Percentiles rank a stretch among this genome's conserved stretches.
These are phyloP conservation scores for Paraphaeosphaeria minitans DNA, from an alignment of 2,329 filamentous ascomycete genomes.

Conservation along the genomic window DNA sequence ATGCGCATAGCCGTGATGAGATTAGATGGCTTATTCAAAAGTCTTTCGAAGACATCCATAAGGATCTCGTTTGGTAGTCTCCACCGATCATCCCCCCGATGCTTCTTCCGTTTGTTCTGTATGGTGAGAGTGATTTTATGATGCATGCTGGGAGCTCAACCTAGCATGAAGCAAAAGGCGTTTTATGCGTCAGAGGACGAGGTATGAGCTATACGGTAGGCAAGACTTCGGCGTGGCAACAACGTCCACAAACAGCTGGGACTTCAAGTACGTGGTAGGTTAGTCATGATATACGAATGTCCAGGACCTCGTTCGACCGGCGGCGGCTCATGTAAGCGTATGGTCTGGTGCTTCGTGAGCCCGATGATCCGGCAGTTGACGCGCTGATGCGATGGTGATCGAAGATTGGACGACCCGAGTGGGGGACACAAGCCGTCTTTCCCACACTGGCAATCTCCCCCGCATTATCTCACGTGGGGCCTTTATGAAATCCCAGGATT, in stretches of 20 bases:
- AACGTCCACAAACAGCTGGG: background rate
- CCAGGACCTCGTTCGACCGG: conserved; percentile 2
- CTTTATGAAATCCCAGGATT: background rate
- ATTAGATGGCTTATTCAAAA: conserved; percentile 7
- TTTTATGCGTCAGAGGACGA: background rate
- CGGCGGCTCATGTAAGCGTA: conserved; percentile 6
- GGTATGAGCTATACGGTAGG: background rate
- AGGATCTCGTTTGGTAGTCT: conserved; percentile 20
- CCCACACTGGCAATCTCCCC: conserved; percentile 3
- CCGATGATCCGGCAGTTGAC: conserved; percentile 13
- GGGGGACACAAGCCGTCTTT: conserved; percentile 5
- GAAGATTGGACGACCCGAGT: conserved; percentile 9
- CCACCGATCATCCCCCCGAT: background rate
- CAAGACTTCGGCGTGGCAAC: background rate
- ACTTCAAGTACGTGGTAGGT: background rate
- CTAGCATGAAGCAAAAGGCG: background rate
- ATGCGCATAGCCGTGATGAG: conserved; percentile 10
- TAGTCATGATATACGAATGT: background rate
- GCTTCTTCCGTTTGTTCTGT: background rate
- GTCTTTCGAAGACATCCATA: conserved; percentile 19
- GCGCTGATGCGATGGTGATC: conserved; percentile 6
- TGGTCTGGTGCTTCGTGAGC: background rate
- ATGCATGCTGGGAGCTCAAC: background rate
- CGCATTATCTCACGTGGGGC: conserved; percentile 4
- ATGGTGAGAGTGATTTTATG: background rate